Evolutionary conservation across 441 rosid species (phyloP), one percentile per base, ranked within the genome.

Genomic region (Corymbia calophylla): DNA sequence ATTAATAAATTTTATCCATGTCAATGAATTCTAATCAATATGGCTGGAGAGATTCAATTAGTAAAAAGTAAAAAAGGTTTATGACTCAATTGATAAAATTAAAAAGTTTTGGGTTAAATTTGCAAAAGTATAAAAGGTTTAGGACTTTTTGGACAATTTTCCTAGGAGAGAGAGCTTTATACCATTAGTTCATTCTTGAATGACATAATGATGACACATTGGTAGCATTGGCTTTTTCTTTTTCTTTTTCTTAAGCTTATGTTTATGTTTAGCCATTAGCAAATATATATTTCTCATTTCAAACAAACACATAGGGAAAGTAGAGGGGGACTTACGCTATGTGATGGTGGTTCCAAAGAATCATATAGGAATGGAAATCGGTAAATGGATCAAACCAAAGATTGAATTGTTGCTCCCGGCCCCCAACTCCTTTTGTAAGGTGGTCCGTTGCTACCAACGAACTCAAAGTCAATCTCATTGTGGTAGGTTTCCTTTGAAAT

Each of bases 381-480:
- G 89, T 60, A 8, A 94, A 85, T 64, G 94, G 95, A 90, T 93
- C 92, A 86, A 93, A 93, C 94, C 96, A 94, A 29, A 92, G 94
- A 86, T 64, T 87, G 27, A 93, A 66, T 70, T 86, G 89, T 87
- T 93, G 93, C 87, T 93, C 94, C 87, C 93, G 82, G 35, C 66
- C 89, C 80, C 95, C 96, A 54, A 27, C 58, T 56, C 92, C 95
- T 18, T 89, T 87, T 49, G 89, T 88, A 93, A 88, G 90, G 91
- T 44, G 88, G 53, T 54, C 92, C 92, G 29, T 90, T 86, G 87
- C 88, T 66, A 47, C 95, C 94, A 87, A 91, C 86, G 55, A 94
- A 91, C 93, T 93, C 93, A 53, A 93, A 90, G 89, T 92, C 92
- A 87, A 94, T 86, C 92, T 94, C 94, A 54, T 93, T 94, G 56